Evolutionary conservation across 2,329 filamentous ascomycete genomes (phyloP), one percentile per base, ranked within the genome.

Genomic region (Thielaviopsis musarum): DNA sequence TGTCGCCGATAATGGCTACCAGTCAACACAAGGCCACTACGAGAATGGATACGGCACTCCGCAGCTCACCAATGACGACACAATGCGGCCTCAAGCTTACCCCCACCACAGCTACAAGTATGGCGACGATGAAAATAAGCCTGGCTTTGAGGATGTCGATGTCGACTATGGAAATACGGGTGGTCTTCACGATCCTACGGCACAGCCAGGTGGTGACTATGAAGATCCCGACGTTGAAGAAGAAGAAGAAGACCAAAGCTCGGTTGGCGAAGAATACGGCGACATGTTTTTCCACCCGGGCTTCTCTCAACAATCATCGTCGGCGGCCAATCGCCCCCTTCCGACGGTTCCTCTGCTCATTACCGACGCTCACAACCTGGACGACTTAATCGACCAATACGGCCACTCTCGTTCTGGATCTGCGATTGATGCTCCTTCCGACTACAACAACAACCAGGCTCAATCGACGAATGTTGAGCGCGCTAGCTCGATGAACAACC

Each of bases 241-340:
- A 34, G 30, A 97, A 69, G 93, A 97, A 34, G 30, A 97, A 69
- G 93, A 97, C 69, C 78, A 76, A 15, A 77, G 78, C 19, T 82
- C 79, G 7, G 80, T 72, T 45, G 83, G 81, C 64, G 83, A 88
- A 45, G 88, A 90, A 59, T 88, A 89, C 63, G 87, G 87, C 19
- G 93, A 95, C 66, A 83, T 97, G 68, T 95, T 95, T 69, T 98
- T 94, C 69, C 90, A 97, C 66, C 91, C 91, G 19, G 88, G 88
- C 48, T 82, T 90, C 9, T 21, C 17, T 19, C 45, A 49, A 9
- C 17, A 49, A 49, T 49, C 41, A 2, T n/a, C 17, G 17, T 49
- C 17, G 45, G 45, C n/a, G 67, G 74, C 80, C 63, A 75, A 66
- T 75, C 82, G 73, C 72, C 90, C 71, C 70, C 85, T 75, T 67